A percentile compares a stretch with the other conserved stretches of the same genome.
Evolutionary conservation across 1,139 yeast species (phyloP).

Genomic region (Blastobotrys aristatus): DNA sequence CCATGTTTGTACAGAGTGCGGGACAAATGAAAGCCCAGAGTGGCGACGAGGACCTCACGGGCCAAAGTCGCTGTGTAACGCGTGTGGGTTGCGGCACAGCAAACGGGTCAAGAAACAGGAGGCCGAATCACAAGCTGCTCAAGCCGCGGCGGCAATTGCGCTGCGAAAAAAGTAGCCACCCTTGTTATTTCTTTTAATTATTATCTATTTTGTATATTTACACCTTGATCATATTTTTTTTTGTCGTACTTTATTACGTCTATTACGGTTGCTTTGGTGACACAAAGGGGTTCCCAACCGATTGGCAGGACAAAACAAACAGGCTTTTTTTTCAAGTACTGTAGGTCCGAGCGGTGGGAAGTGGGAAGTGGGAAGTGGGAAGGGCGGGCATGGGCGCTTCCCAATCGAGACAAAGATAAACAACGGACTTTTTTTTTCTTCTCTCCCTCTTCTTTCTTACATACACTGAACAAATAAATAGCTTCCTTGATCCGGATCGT

Average conservation of each 20-base stretch:
- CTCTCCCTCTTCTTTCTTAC: not conserved
- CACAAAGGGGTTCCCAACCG: no score
- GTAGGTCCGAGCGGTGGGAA: no score
- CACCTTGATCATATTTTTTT: no score
- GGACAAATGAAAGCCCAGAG: conserved; percentile 62
- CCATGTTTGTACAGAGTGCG: conserved; percentile 41
- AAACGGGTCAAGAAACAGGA: conserved; percentile 33
- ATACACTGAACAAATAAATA: not conserved
- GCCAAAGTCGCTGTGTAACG: conserved; percentile 58
- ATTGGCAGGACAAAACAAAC: no score
- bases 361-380: no score
- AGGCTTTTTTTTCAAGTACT: no score
- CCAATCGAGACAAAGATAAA: conserved; percentile 6
- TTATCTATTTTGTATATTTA: no score
- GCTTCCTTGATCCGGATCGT: no score
- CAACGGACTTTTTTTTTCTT: conserved; percentile 3
- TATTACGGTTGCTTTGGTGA: no score
- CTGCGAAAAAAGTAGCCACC: conserved; percentile 9
- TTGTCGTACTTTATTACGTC: no score
- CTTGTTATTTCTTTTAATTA: not conserved
- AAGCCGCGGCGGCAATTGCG: conserved; percentile 9
- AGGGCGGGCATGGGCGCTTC: no score
- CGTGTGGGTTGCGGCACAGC: conserved; percentile 57
- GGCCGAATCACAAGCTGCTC: conserved; percentile 13
- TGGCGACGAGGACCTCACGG: conserved; percentile 68